Conservation (phyloP, 2,329 filamentous ascomycete species). For the Aspergillus pseudoviridinutans region DNA sequence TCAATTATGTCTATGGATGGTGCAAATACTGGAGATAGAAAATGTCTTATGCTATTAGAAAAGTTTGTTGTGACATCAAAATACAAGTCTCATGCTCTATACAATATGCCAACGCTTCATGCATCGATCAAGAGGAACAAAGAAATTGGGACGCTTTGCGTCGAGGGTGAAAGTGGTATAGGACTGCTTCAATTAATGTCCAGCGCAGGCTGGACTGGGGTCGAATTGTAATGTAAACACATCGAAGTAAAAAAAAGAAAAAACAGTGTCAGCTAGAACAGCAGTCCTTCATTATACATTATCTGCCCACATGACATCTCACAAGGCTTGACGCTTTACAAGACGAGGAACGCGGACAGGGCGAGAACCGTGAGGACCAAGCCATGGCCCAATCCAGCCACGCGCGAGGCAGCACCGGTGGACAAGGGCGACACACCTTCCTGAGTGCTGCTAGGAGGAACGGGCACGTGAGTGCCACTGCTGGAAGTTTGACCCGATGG, state of each 20-base stretch:
- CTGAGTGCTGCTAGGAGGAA: constrained; percentile 14
- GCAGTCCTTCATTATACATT: neutral
- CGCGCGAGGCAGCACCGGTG: constrained; percentile 16
- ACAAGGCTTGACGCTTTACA: constrained; percentile 5
- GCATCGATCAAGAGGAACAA: neutral
- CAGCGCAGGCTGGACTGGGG: neutral
- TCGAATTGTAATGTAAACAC: neutral
- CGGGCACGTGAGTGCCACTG: constrained; percentile 4
- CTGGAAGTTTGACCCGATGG: constrained; percentile 5
- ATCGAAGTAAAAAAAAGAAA: neutral
- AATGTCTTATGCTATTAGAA: neutral
- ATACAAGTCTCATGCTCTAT: neutral
- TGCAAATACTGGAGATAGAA: too few species aligned
- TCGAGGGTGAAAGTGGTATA: neutral
- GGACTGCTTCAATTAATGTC: neutral
- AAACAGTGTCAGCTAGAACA: neutral
- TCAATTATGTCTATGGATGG: too few species aligned
- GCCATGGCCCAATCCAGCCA: constrained; percentile 8
- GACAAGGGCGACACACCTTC: constrained; percentile 14
- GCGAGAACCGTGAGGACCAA: constrained; percentile 6
- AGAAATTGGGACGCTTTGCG: neutral
- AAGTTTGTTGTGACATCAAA: neutral
- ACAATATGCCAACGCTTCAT: neutral
- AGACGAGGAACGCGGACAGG: constrained; percentile 10
- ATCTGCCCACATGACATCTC: neutral